A percentile compares a stretch with the other conserved stretches of the same genome.
Evolutionary conservation across 2,329 filamentous ascomycete genomes (phyloP).

Genomic region (Venturia asperata): DNA sequence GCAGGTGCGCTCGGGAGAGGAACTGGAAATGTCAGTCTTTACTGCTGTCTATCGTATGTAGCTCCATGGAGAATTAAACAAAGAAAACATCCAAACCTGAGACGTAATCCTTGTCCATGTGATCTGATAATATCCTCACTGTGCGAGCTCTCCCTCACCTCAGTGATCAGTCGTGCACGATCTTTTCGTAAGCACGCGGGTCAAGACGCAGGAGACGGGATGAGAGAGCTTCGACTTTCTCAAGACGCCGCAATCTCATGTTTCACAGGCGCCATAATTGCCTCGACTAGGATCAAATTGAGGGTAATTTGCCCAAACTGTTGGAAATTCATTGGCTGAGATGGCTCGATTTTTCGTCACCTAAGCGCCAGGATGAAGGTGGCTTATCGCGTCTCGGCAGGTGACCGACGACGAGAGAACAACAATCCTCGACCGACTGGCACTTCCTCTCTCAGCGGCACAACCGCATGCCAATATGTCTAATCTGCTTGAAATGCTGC

Average conservation of each 20-base stretch:
- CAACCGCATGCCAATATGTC: no score
- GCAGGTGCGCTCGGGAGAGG: no score
- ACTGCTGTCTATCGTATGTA: no score
- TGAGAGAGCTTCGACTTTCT: no score
- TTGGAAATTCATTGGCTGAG: not conserved
- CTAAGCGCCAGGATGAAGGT: slow-evolving; percentile 6
- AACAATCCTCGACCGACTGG: not conserved
- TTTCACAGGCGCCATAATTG: not conserved
- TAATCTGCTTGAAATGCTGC: not conserved
- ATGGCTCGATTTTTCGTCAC: not conserved
- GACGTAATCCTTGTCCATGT: no score
- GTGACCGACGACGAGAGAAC: not conserved
- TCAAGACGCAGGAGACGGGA: no score
- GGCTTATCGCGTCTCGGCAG: not conserved
- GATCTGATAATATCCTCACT: no score
- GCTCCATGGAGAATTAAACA: no score
- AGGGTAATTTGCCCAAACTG: not conserved
- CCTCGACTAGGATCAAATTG: not conserved
- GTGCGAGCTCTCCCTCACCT: no score
- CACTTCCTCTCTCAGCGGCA: not conserved
- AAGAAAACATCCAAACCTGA: not conserved
- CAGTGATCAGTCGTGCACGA: not conserved
- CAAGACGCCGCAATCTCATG: not conserved
- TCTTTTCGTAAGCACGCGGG: no score
- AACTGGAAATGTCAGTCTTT: not conserved